phyloP scores from a whole-genome alignment of 495 filamentous ascomycete genomes.

The Evansstolkia leycettana region DNA sequence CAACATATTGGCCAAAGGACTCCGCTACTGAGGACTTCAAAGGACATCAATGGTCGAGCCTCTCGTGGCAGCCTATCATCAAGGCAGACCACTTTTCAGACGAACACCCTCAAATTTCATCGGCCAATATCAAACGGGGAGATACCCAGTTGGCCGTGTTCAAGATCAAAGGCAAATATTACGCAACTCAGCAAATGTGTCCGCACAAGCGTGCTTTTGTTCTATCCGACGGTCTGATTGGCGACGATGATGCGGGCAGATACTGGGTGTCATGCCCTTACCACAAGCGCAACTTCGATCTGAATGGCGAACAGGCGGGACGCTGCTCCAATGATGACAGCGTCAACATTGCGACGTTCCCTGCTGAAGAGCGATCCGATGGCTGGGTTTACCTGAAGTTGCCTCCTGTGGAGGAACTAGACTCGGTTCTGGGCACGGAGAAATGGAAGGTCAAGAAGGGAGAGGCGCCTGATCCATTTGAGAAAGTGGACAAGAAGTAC shows the following conservation, averaged over 20 bases:
- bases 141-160: conserved; percentile 91
- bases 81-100: conserved; percentile 63
- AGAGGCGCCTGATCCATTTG: conserved; percentile 52
- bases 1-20: conserved; percentile 67
- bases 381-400: conserved; percentile 80
- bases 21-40: conserved; percentile 63
- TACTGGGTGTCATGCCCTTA: conserved; percentile 84
- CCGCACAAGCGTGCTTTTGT: conserved; percentile 92
- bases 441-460: conserved; percentile 74
- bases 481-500: conserved; percentile 55
- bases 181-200: conserved; percentile 96
- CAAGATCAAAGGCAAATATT: conserved; percentile 72
- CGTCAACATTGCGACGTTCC: conserved; percentile 80
- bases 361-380: conserved; percentile 63
- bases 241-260: conserved; percentile 51
- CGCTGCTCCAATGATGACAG: conserved; percentile 64
- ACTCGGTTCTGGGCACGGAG: conserved; percentile 66
- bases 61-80: conserved; percentile 80
- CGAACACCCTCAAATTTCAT: conserved; percentile 50
- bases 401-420: conserved; percentile 76
- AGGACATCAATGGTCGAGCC: conserved; percentile 54
- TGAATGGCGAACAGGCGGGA: conserved; percentile 56
- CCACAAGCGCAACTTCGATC: conserved; percentile 87
- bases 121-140: conserved; percentile 65
- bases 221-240: conserved; percentile 75